These are phyloP conservation scores for Trematosphaeria pertusa DNA, from an alignment of 2,329 filamentous ascomycete species.

Conservation along the genomic window DNA sequence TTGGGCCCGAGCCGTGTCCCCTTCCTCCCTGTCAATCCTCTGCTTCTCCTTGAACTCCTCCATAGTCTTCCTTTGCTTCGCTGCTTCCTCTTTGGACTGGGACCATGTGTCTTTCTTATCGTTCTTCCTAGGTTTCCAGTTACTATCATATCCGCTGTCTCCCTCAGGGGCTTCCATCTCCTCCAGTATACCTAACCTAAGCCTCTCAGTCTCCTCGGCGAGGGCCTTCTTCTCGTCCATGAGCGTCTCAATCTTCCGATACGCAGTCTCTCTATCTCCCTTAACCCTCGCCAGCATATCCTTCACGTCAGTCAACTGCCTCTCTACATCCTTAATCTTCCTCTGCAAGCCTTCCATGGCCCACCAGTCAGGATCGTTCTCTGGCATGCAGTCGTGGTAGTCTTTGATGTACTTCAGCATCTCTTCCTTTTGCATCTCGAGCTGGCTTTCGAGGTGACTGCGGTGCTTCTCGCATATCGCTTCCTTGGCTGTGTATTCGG, in stretches of 20 bases:
- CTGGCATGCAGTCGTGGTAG: neutral
- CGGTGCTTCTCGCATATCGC: neutral
- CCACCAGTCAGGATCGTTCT: slow-evolving; percentile 2
- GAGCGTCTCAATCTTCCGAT: neutral
- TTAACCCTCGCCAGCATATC: slow-evolving; percentile 1
- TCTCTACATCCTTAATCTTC: neutral
- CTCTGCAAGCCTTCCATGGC: neutral
- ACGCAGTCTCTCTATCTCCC: neutral
- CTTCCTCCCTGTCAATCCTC: neutral
- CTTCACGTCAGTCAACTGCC: neutral
- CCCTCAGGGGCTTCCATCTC: neutral
- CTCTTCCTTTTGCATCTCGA: neutral
- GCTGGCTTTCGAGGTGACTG: neutral
- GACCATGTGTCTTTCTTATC: neutral
- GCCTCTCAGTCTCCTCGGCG: neutral
- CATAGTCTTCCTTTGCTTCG: neutral
- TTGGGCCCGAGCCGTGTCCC: neutral
- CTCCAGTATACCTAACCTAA: neutral
- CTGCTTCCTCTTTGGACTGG: neutral
- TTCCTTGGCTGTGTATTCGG: neutral
- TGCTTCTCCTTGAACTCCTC: neutral
- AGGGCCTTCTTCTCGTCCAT: neutral
- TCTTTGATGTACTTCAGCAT: neutral
- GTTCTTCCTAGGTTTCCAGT: no score
- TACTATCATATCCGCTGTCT: no score